Evolutionary conservation across 129 eudicot species (phyloP).

Genomic region (Helichrysum umbraculigerum): DNA sequence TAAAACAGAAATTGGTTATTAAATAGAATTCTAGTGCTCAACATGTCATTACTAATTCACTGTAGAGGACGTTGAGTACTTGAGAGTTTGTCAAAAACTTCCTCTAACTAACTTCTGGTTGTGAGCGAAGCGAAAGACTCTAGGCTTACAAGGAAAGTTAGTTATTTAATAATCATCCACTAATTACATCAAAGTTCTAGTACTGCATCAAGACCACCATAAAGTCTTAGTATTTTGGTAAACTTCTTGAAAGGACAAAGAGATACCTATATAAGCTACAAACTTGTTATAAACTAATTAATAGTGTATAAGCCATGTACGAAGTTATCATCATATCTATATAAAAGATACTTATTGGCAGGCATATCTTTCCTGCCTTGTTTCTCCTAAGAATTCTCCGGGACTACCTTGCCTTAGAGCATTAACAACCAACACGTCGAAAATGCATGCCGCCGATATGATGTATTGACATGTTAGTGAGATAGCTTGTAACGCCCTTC

Average conservation of each 20-base stretch:
- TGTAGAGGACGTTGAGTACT: neutral
- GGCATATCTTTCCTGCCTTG: slow-evolving; percentile 5
- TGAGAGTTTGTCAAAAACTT: slow-evolving; percentile 9
- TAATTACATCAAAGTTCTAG: slow-evolving; percentile 2
- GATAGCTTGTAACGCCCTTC: slow-evolving; percentile 6
- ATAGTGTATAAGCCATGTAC: slow-evolving; percentile 4
- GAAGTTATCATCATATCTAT: neutral
- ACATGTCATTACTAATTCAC: slow-evolving; percentile 4
- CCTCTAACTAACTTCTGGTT: slow-evolving; percentile 8
- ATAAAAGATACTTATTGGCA: slow-evolving; percentile 4
- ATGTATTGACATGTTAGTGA: slow-evolving; percentile 19
- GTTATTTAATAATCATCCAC: slow-evolving; percentile 9
- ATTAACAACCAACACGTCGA: neutral
- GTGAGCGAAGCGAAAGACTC: neutral
- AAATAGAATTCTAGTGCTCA: slow-evolving; percentile 7
- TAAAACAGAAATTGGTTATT: neutral
- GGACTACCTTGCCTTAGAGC: slow-evolving; percentile 18
- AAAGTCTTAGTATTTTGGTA: neutral
- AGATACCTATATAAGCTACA: neutral
- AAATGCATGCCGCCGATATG: neutral
- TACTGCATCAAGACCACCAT: slow-evolving; percentile 4
- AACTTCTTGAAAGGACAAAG: slow-evolving; percentile 1
- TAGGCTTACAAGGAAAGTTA: slow-evolving; percentile 14
- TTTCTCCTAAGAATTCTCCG: slow-evolving; percentile 19
- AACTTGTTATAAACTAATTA: slow-evolving; percentile 13